Conservation (phyloP, 2,329 filamentous ascomycete species). For the Beauveria bassiana region DNA sequence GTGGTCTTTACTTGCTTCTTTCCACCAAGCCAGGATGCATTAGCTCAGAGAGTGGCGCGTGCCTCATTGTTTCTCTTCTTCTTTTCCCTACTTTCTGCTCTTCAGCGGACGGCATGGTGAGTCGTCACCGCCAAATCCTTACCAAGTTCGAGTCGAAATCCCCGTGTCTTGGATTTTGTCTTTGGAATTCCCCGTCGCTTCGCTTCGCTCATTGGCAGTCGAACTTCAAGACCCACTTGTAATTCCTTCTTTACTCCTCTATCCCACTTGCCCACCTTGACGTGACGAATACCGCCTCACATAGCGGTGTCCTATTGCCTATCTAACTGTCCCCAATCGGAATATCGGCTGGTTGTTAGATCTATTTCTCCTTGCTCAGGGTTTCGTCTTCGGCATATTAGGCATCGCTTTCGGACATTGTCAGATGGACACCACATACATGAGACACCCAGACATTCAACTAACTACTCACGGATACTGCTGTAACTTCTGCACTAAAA, state of each 20-base stretch:
- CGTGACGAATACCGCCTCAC: not conserved
- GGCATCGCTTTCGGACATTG: too few species aligned
- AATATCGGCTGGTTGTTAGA: too few species aligned
- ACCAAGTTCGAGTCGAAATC: not conserved
- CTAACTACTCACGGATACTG: too few species aligned
- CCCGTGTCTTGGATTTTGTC: not conserved
- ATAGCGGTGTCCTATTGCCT: too few species aligned
- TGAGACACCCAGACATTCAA: too few species aligned
- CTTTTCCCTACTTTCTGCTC: not conserved
- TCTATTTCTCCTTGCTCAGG: too few species aligned
- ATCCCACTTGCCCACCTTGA: not conserved
- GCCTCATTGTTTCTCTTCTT: not conserved
- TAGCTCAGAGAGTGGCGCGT: too few species aligned
- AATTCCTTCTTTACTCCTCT: not conserved
- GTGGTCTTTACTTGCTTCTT: not conserved
- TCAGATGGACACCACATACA: too few species aligned
- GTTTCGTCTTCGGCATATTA: too few species aligned
- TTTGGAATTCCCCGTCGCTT: not conserved
- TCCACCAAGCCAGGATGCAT: not conserved
- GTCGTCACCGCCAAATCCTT: slow-evolving; percentile 1
- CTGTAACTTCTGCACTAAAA: too few species aligned
- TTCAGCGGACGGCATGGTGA: slow-evolving; percentile 7
- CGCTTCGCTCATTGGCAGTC: too few species aligned
- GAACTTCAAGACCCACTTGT: not conserved
- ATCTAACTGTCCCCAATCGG: too few species aligned